Base-by-base conservation (phyloP, 2,329 filamentous ascomycete species). In the Rugonectria rugulosa region DNA sequence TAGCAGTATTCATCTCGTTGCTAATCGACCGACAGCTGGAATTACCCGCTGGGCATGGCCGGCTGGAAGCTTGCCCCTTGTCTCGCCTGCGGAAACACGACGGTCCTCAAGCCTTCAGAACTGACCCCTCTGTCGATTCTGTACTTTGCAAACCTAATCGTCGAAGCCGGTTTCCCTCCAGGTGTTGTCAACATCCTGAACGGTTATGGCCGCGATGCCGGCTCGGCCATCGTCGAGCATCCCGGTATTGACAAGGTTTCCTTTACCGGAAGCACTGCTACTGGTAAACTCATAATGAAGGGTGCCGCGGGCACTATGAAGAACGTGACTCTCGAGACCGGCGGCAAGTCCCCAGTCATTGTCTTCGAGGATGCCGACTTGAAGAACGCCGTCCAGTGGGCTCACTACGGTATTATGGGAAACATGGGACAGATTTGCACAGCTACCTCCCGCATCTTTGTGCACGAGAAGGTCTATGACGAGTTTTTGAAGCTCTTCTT, bases 181-280 rank as follows among this genome's bases (percentile, higher is more conserved):
- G 88, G 88, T 26, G 88, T 91, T n/a, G 75, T 91, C 59, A 91
- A 90, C 68, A 80, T 91, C 53, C 62, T 90, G 37, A 88, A 88
- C 49, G 88, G 88, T 2, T 78, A 86, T 52, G 88, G 88, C 6
- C 77, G 79, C 23, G 81, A 83, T 45, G 84, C 87, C 2, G 88
- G 88, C 21, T 80, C 83, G 10, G 85, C 86, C 1, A 77, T 91
- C 14, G 85, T 85, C 1, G 76, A 80, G 36, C 88, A 91, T 67
- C 73, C 82, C 21, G 81, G 80, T 37, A 80, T 91, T 24, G 85
- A 88, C 62, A 90, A 90, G 75, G 78, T 91, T 56, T 86, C 87
- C 0, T 91, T 91, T 58, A 91, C 88, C 0, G 88, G 88, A 34
- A 87, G 82, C 32, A 90, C 88, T 1, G 77, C 76, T 6, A 90